Percentiles rank a stretch among this genome's conserved stretches.
Evolutionary conservation across 768 basidiomycete genomes (phyloP).

Genomic region (Boletus pseudopeckii): DNA sequence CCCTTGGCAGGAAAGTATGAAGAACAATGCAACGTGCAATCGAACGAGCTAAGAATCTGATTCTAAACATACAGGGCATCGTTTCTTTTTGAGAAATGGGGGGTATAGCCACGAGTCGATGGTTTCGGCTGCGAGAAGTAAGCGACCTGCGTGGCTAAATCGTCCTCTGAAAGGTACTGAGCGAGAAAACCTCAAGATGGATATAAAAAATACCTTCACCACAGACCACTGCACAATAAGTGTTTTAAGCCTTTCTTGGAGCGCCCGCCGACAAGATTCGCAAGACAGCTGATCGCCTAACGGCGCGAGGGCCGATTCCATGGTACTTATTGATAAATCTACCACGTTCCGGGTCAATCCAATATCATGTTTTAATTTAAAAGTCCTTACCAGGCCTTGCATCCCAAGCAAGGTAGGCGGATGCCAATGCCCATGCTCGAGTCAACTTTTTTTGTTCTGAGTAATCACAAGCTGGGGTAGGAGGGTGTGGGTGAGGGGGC

Average conservation of each 20-base stretch:
- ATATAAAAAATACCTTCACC: conserved; percentile 56
- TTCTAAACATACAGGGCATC: not conserved
- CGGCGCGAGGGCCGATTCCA: conserved; percentile 71
- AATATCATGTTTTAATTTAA: not conserved
- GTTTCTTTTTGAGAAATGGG: not conserved
- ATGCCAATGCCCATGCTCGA: conserved; percentile 78
- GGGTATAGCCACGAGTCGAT: conserved; percentile 4
- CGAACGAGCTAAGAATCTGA: not conserved
- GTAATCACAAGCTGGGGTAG: conserved; percentile 65
- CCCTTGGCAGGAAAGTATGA: not conserved
- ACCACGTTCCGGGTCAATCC: conserved; percentile 2
- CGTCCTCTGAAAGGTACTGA: conserved; percentile 43
- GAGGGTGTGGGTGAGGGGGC: conserved; percentile 74
- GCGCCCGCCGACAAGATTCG: conserved; percentile 59
- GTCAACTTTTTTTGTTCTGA: conserved; percentile 75
- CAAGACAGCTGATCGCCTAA: conserved; percentile 67
- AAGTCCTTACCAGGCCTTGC: conserved; percentile 62
- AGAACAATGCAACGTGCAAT: conserved; percentile 1
- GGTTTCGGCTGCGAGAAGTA: not conserved
- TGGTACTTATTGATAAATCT: conserved; percentile 72
- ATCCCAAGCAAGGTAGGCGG: conserved; percentile 83
- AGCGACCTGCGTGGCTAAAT: conserved; percentile 37
- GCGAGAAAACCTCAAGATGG: not conserved
- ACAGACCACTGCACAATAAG: conserved; percentile 75
- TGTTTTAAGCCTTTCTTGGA: conserved; percentile 64